Percentiles rank a stretch among this genome's conserved stretches.
These are phyloP conservation scores for Zygoascus flipseniorum DNA, from an alignment of 805 yeast genomes.

Conservation along the genomic window DNA sequence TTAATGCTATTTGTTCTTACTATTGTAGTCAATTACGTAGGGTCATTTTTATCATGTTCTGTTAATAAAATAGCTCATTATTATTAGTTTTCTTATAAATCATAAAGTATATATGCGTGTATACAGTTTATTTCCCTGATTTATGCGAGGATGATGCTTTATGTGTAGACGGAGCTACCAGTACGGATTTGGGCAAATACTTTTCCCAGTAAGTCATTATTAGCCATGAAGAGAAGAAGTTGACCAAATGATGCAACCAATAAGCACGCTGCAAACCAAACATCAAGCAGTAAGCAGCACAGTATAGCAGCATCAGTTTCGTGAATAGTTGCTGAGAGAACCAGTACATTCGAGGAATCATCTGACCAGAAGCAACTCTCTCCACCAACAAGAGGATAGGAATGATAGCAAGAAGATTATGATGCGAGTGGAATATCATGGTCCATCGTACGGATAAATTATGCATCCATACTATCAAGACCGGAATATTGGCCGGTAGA, in stretches of 20 bases:
- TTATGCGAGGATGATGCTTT: no score
- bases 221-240: conserved; percentile 35
- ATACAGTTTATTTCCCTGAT: no score
- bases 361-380: conserved; percentile 41
- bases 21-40: no score
- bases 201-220: conserved; percentile 11
- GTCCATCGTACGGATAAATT: conserved; percentile 70
- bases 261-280: conserved; percentile 79
- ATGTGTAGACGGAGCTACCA: background rate
- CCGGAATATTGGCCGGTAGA: conserved; percentile 70
- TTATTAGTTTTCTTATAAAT: no score
- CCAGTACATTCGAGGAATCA: conserved; percentile 34
- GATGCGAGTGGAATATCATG: conserved; percentile 66
- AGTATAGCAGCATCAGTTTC: conserved; percentile 38
- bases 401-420: conserved; percentile 66
- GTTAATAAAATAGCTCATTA: no score
- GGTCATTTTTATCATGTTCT: no score
- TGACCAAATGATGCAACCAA: conserved; percentile 73
- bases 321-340: conserved; percentile 21
- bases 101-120: no score
- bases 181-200: background rate
- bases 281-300: conserved; percentile 51
- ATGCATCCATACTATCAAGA: conserved; percentile 72
- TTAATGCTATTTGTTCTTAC: no score
- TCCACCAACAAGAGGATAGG: conserved; percentile 61